These are phyloP conservation scores for Blastomyces parvus DNA, from an alignment of 2,329 filamentous ascomycete species.

Conservation along the genomic window DNA sequence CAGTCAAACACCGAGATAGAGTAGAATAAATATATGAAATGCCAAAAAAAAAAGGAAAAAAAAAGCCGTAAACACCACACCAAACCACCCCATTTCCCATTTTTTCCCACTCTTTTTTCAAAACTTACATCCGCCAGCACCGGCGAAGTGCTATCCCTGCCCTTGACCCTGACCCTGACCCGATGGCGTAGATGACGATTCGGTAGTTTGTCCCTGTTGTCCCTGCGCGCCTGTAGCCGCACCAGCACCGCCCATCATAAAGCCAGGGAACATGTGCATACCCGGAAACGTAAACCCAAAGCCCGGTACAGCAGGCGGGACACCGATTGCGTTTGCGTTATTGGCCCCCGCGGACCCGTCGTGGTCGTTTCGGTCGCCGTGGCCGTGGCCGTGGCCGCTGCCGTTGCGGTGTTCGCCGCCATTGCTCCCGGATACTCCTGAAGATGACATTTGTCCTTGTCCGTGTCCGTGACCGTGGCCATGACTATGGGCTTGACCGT, in stretches of 20 bases:
- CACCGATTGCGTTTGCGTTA: conserved; percentile 38
- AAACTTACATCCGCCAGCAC: too few species aligned
- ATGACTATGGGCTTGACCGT: conserved; percentile 18
- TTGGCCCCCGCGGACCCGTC: conserved; percentile 23
- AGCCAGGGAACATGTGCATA: conserved; percentile 42
- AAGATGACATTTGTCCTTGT: conserved; percentile 11
- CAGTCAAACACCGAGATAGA: not conserved
- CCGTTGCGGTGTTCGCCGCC: conserved; percentile 23
- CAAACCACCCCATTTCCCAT: not conserved
- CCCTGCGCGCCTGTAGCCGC: conserved; percentile 12
- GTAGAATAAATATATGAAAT: not conserved
- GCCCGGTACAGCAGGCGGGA: conserved; percentile 45
- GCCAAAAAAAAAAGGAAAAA: too few species aligned
- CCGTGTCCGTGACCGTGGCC: conserved; percentile 17
- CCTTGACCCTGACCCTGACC: conserved; percentile 30
- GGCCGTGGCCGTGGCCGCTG: conserved; percentile 17
- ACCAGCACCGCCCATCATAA: conserved; percentile 36
- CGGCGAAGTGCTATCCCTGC: not conserved
- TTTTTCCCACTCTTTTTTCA: not conserved
- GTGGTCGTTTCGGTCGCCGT: conserved; percentile 26
- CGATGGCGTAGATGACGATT: conserved; percentile 24
- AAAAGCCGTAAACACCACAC: not conserved
- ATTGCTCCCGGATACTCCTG: conserved; percentile 17
- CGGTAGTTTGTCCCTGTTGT: conserved; percentile 10
- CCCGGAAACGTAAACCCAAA: conserved; percentile 46